Evolutionary conservation across 2,329 filamentous ascomycete species (phyloP).

Genomic region (Fusarium nurragi): DNA sequence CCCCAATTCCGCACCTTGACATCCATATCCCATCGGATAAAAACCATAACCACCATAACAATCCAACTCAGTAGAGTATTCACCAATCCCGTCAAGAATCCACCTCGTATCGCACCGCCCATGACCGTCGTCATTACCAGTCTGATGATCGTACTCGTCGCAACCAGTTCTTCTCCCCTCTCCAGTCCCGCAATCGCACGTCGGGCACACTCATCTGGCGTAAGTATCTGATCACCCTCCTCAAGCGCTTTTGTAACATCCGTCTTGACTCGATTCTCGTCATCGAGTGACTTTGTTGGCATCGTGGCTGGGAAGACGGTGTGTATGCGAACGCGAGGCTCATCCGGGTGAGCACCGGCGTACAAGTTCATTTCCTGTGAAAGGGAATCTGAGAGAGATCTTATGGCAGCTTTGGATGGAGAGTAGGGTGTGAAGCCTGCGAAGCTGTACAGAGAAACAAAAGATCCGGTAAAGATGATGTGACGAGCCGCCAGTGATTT

Average conservation of each 20-base stretch:
- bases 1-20: slow-evolving; percentile 28
- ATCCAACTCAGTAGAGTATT: slow-evolving; percentile 29
- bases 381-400: slow-evolving; percentile 26
- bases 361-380: slow-evolving; percentile 35
- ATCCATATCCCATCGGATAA: slow-evolving; percentile 35
- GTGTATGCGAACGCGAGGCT: slow-evolving; percentile 21
- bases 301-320: slow-evolving; percentile 32
- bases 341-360: slow-evolving; percentile 13
- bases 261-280: slow-evolving; percentile 28
- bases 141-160: slow-evolving; percentile 30
- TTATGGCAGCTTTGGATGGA: slow-evolving; percentile 26
- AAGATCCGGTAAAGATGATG: slow-evolving; percentile 31
- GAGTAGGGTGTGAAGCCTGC: slow-evolving; percentile 29
- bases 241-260: slow-evolving; percentile 30
- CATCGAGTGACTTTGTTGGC: slow-evolving; percentile 28
- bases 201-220: slow-evolving; percentile 20
- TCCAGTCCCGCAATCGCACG: slow-evolving; percentile 24
- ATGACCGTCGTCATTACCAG: slow-evolving; percentile 33
- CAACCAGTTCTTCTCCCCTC: slow-evolving; percentile 22
- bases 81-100: slow-evolving; percentile 6
- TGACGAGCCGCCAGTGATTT: neutral
- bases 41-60: slow-evolving; percentile 33
- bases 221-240: slow-evolving; percentile 28
- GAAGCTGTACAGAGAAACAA: slow-evolving; percentile 31
- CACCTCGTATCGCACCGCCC: slow-evolving; percentile 28